A percentile compares a stretch with the other conserved stretches of the same genome.
Conservation (phyloP, 352 stramenopile genomes). For the Pythium rhizo-oryzae region DNA sequence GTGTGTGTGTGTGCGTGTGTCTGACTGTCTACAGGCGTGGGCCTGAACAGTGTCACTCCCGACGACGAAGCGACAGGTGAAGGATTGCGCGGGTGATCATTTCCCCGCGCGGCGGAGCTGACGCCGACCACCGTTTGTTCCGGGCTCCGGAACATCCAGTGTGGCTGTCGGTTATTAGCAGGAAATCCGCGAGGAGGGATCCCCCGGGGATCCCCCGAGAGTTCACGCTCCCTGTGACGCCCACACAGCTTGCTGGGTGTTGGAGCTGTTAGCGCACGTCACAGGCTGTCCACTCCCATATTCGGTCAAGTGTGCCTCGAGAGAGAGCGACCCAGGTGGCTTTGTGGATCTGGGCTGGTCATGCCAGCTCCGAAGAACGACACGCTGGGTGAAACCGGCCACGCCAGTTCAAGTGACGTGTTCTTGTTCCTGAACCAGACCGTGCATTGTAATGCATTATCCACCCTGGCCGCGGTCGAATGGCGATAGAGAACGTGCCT, state of each 20-base stretch:
- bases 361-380: neutral
- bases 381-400: neutral
- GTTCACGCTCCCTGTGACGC: neutral
- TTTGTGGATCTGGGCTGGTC: neutral
- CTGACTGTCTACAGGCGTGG: neutral
- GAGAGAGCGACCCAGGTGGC: neutral
- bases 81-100: neutral
- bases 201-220: neutral
- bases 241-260: neutral
- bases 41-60: neutral
- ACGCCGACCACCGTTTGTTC: too few relatives aligned
- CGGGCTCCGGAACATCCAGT: too few relatives aligned
- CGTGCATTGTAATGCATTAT: neutral
- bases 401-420: neutral
- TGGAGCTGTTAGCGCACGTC: constrained; percentile 20
- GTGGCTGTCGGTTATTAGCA: too few relatives aligned
- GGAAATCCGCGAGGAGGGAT: too few relatives aligned
- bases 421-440: constrained; percentile 7
- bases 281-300: constrained; percentile 22
- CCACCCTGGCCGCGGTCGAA: constrained; percentile 1
- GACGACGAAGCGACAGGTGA: neutral
- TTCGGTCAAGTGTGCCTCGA: neutral
- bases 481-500: constrained; percentile 1
- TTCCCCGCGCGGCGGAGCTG: too few relatives aligned
- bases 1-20: too few relatives aligned